These are phyloP conservation scores for Fraxinus pennsylvanica DNA, from an alignment of 257 asterid genomes.

Conservation along the genomic window DNA sequence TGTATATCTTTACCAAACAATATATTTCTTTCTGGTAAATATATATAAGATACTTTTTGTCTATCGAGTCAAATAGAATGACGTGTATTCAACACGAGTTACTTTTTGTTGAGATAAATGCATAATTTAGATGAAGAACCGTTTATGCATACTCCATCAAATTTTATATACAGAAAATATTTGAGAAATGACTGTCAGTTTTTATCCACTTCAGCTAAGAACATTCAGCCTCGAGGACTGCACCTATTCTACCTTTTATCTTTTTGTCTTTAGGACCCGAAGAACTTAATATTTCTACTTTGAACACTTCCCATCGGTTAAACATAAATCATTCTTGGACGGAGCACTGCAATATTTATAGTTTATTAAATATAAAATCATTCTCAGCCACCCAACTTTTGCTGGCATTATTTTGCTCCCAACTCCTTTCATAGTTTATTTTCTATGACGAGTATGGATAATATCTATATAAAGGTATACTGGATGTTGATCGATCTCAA, in stretches of 20 bases:
- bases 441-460: not conserved
- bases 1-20: not conserved
- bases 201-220: not conserved
- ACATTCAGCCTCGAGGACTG: not conserved
- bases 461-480: not conserved
- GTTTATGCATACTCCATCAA: not conserved
- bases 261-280: not conserved
- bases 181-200: not conserved
- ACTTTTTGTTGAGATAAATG: not conserved
- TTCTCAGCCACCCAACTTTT: not conserved
- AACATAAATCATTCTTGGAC: not conserved
- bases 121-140: not conserved
- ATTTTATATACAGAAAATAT: not conserved
- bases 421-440: not conserved
- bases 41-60: not conserved
- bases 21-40: slow-evolving; percentile 3
- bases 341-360: not conserved
- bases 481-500: not conserved
- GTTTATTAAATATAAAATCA: too few relatives aligned
- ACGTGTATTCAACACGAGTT: not conserved
- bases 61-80: not conserved
- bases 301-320: not conserved
- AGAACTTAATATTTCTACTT: not conserved
- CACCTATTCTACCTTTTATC: not conserved
- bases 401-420: not conserved